Percentiles rank a stretch among this genome's conserved stretches.
These are phyloP conservation scores for Gracilaria caudata DNA, from an alignment of 23 red algal genomes.

Conservation along the genomic window DNA sequence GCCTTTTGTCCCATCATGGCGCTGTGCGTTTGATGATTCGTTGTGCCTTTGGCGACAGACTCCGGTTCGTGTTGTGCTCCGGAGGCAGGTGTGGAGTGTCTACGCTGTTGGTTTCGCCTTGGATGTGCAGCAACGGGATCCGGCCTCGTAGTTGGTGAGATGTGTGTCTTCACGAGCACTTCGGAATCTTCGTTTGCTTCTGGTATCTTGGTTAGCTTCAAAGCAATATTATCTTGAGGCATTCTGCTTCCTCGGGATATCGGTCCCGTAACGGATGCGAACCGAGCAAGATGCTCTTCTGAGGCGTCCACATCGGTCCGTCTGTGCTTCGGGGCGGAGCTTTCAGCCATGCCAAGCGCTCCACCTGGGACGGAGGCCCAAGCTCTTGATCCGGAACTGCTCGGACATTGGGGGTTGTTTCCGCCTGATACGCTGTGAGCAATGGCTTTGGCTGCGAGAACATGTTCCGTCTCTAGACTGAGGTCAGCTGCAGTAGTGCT, in stretches of 20 bases:
- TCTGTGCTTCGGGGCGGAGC: background rate
- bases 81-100: background rate
- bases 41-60: no score
- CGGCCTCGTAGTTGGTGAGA: background rate
- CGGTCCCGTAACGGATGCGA: background rate
- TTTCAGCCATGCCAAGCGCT: background rate
- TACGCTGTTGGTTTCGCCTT: background rate
- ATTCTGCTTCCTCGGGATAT: background rate
- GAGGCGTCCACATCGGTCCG: background rate
- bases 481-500: background rate
- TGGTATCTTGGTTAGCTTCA: background rate
- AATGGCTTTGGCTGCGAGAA: background rate
- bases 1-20: background rate
- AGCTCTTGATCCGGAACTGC: background rate
- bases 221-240: background rate
- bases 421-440: background rate
- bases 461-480: background rate
- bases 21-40: background rate
- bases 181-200: background rate
- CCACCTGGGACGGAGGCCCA: background rate
- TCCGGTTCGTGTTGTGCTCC: background rate
- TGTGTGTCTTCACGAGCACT: background rate
- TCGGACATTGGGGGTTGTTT: background rate
- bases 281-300: background rate
- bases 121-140: background rate